Evolutionary conservation across 768 basidiomycete species (phyloP), one percentile per base, ranked within the genome.

Genomic region (Clavulina sp.): DNA sequence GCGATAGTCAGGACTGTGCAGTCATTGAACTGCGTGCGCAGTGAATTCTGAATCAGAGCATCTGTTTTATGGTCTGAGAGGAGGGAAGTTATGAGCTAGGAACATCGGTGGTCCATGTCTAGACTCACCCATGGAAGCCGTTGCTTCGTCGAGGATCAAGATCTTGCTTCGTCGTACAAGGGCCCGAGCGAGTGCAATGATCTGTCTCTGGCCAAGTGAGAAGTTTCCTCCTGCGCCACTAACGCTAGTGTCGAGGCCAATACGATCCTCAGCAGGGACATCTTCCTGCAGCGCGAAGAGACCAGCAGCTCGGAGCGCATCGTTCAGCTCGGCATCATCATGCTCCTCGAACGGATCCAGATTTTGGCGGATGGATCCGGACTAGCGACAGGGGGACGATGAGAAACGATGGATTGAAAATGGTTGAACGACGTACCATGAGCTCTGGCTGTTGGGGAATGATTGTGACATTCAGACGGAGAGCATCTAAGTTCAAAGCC

Each of bases 381-480:
- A 72, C 43, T 46, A n/a, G n/a, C n/a, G n/a, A n/a, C n/a, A n/a
- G 26, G 26, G 9, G 43, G 24, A 9, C 9, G 26, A 9, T 46
- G 13, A 46, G 26, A 28, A 16, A 9, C 9, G 13, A 26, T 46
- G 13, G 26, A 13, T 46, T 46, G 24, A 1, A 46, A 16, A 46
- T 13, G 26, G 43, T 9, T n/a, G n/a, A n/a, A 9, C 9, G 9
- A 46, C 43, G 13, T 46, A 26, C 43, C 30, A 78, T 61, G 0
- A 79, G 62, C 48, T 76, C 72, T 31, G 73, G 72, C 67, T 70
- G 51, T 23, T 78, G 76, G 2, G 77, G 77, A 36, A 78, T 79
- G 55, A 79, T 75, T 2, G 78, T 80, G 51, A 82, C 72, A 52
- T 70, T 73, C 1, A 71, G 67, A 41, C 80, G 66, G 41, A 81